These are phyloP conservation scores for Geranium incanum DNA, from an alignment of 441 rosid genomes.

Conservation along the genomic window DNA sequence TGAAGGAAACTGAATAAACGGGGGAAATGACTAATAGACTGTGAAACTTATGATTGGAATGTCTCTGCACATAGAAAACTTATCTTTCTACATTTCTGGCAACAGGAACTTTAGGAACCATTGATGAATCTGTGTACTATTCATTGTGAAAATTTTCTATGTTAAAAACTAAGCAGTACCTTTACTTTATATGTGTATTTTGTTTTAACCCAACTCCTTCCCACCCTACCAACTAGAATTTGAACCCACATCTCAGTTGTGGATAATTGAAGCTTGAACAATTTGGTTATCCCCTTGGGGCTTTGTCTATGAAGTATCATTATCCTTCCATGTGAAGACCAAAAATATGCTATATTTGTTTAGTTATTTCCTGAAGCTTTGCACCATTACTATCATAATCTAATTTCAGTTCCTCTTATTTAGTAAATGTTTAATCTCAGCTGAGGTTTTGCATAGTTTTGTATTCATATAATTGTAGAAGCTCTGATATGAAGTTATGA, in stretches of 20 bases:
- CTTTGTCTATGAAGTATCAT: slow-evolving; percentile 1
- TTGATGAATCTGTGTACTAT: neutral
- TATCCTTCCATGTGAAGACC: neutral
- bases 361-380: neutral
- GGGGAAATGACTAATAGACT: neutral
- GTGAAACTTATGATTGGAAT: neutral
- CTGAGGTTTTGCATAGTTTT: neutral
- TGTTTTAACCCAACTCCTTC: too few species aligned
- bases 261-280: neutral
- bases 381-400: neutral
- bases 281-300: neutral
- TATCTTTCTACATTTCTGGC: neutral
- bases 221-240: neutral
- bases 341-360: neutral
- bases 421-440: neutral
- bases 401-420: neutral
- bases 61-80: neutral
- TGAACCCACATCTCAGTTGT: neutral
- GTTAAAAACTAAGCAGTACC: neutral
- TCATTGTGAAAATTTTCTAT: neutral
- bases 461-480: neutral
- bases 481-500: neutral
- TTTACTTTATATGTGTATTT: neutral
- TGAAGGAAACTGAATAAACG: neutral
- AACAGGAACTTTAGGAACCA: neutral